Conservation (phyloP, 345 rosid genomes). For the Viola odorata region DNA sequence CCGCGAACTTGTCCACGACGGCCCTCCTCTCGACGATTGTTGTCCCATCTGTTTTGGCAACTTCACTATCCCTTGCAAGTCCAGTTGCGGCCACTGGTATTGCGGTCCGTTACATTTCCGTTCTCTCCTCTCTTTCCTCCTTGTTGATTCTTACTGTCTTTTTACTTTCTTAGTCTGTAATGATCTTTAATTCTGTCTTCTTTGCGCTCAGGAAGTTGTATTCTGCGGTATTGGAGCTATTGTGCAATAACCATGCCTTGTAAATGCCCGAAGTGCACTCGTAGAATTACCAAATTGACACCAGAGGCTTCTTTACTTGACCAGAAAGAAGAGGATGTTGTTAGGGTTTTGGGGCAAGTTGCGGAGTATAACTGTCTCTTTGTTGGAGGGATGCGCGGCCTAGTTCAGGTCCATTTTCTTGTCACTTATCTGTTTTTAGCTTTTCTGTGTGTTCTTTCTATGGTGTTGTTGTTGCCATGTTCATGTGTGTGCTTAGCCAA, state of each 20-base stretch:
- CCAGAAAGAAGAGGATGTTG: slow-evolving; percentile 42
- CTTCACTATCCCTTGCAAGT: slow-evolving; percentile 61
- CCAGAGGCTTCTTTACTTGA: slow-evolving; percentile 47
- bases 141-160: neutral
- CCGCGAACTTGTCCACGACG: neutral
- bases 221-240: slow-evolving; percentile 86
- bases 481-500: too few species aligned
- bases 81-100: slow-evolving; percentile 89
- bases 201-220: slow-evolving; percentile 54
- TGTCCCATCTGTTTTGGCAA: slow-evolving; percentile 78
- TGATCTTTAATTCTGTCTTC: neutral
- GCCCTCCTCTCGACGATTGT: slow-evolving; percentile 72
- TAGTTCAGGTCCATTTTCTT: slow-evolving; percentile 45
- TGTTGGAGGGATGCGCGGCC: slow-evolving; percentile 61
- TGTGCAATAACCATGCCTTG: slow-evolving; percentile 67
- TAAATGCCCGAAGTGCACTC: slow-evolving; percentile 86
- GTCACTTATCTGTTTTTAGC: neutral
- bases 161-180: neutral
- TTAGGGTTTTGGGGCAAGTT: slow-evolving; percentile 48
- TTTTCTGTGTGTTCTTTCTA: neutral
- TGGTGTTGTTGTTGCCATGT: neutral
- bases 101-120: slow-evolving; percentile 50
- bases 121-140: neutral
- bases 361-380: slow-evolving; percentile 69
- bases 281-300: slow-evolving; percentile 45